Conservation (phyloP, 495 filamentous ascomycete species). For the Neurospora africana region DNA sequence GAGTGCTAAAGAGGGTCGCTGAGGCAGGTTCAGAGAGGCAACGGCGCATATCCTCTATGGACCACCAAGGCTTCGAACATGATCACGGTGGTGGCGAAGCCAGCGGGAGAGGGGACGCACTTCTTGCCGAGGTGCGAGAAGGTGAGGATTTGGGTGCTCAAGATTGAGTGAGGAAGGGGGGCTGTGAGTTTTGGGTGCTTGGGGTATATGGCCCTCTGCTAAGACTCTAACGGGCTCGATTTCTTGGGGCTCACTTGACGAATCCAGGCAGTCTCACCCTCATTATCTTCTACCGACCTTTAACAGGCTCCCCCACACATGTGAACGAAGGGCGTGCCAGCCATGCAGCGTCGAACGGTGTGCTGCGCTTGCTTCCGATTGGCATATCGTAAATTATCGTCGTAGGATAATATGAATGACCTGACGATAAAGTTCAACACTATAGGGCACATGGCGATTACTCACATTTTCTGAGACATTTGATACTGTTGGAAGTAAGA, state of each 20-base stretch:
- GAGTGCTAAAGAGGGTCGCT: constrained; percentile 36
- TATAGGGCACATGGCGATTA: not conserved
- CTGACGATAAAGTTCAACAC: not conserved
- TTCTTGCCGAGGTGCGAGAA: not conserved
- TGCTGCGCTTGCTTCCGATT: not conserved
- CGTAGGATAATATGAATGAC: not conserved
- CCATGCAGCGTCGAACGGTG: not conserved
- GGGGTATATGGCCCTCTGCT: not conserved
- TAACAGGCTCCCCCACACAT: not conserved
- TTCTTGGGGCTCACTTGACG: not conserved
- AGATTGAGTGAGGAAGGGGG: not conserved
- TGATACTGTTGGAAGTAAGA: not conserved
- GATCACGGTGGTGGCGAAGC: not conserved
- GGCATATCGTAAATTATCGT: not conserved
- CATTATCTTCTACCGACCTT: not conserved
- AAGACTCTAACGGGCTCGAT: not conserved
- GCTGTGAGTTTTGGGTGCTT: not conserved
- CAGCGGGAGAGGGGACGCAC: not conserved
- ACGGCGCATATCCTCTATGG: constrained; percentile 4
- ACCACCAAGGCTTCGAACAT: not conserved
- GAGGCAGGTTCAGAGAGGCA: constrained; percentile 32
- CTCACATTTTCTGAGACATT: not conserved
- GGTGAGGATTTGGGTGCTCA: not conserved
- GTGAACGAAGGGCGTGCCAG: not conserved
- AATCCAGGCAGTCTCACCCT: not conserved